Evolutionary conservation across 2,329 filamentous ascomycete genomes (phyloP).

Genomic region (Simplicillium aogashimaense): DNA sequence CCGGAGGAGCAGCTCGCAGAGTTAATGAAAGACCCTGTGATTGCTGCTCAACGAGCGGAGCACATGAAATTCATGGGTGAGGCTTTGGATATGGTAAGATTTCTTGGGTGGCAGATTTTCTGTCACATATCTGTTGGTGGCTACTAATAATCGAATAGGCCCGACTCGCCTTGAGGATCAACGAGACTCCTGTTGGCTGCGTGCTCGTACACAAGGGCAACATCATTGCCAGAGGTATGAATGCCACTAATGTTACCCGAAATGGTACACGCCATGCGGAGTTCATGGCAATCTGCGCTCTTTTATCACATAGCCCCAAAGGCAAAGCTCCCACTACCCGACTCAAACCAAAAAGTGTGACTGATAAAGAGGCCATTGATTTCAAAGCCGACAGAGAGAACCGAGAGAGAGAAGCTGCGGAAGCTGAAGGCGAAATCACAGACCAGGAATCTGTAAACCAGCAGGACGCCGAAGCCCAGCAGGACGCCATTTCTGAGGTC

Average conservation of each 20-base stretch:
- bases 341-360: conserved; percentile 22
- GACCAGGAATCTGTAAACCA: background rate
- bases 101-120: background rate
- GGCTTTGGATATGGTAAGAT: conserved; percentile 71
- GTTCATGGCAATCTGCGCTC: conserved; percentile 69
- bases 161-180: conserved; percentile 69
- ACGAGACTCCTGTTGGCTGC: conserved; percentile 95
- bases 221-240: conserved; percentile 87
- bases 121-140: conserved; percentile 1
- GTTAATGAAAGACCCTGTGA: conserved; percentile 14
- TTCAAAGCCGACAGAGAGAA: conserved; percentile 3
- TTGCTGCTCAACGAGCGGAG: conserved; percentile 20
- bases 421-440: conserved; percentile 12
- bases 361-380: conserved; percentile 10
- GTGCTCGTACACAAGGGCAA: conserved; percentile 74
- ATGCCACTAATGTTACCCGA: conserved; percentile 86
- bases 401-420: conserved; percentile 14
- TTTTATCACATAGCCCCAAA: conserved; percentile 32
- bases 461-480: no score
- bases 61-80: conserved; percentile 64
- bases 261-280: conserved; percentile 93
- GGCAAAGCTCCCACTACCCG: conserved; percentile 18
- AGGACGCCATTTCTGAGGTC: conserved; percentile 9
- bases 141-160: conserved; percentile 44
- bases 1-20: conserved; percentile 1